Percentiles rank a stretch among this genome's conserved stretches.
Conservation (phyloP, 148 eudicot genomes). For the Vaccinium macrocarpon region DNA sequence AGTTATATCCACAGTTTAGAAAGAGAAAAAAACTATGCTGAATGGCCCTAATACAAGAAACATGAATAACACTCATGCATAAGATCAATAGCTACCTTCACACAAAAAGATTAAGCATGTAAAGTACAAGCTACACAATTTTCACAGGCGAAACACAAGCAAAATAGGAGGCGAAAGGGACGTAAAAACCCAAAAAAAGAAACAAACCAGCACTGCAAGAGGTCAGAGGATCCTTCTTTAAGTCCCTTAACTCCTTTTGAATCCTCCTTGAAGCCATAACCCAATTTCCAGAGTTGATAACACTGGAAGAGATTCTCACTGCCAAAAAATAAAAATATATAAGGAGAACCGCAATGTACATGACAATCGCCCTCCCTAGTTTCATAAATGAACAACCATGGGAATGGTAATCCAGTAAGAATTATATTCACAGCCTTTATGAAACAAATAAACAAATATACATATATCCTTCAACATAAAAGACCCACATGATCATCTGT, state of each 20-base stretch:
- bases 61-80: not conserved
- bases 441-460: not conserved
- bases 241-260: constrained; percentile 2
- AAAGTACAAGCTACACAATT: not conserved
- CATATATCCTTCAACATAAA: not conserved
- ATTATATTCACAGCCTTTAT: not conserved
- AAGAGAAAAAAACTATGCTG: not conserved
- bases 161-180: not conserved
- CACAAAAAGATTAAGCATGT: not conserved
- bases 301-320: not conserved
- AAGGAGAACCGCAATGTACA: not conserved
- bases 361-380: not conserved
- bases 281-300: not conserved
- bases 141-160: not conserved
- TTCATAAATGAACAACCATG: not conserved
- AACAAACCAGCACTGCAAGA: constrained; percentile 1
- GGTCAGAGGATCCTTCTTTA: not conserved
- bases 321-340: not conserved
- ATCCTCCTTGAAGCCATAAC: not conserved
- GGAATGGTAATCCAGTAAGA: not conserved
- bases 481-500: not conserved
- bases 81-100: not conserved
- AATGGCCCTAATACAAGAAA: not conserved
- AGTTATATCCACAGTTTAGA: not conserved
- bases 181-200: not conserved